Evolutionary conservation across 345 rosid genomes (phyloP), one percentile per base, ranked within the genome.

Genomic region (Gossypium turneri): DNA sequence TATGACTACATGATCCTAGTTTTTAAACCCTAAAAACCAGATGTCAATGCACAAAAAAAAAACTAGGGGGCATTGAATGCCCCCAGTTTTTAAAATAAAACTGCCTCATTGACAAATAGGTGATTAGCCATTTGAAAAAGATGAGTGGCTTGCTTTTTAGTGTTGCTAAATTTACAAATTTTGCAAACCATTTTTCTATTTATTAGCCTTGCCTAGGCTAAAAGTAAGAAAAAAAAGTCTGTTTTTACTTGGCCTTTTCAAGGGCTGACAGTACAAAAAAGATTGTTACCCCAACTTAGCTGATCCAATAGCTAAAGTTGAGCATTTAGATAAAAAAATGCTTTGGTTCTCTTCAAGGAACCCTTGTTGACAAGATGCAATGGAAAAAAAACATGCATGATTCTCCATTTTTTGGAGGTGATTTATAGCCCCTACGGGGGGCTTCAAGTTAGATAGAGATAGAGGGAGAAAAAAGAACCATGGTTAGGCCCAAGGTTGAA

Each of bases 401-500:
- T 68, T 73, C 80, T 78, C 81, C 86, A 73, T 76, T 68, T n/a
- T 78, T 74, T 34, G 81, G 87, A 82, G 83, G 73, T 77, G 80
- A 60, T 72, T 70, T 16, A 13, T 17, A 81, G 83, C 86, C 88
- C 90, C 87, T 86, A 82, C 48, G 83, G 82, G 77, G 88, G 89
- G 88, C 83, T 74, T 48, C 76, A 77, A 81, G 83, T 83, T 81
- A 82, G 83, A 80, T 22, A 71, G 73, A 75, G 72, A 57, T 77
- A 50, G 70, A 34, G 76, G 67, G 75, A 77, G 74, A 86, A 67
- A 77, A 60, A 81, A 75, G 83, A 90, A 91, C 94, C 97, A 93
- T 89, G 97, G 94, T 91, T 86, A 93, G 94, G 90, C 86, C 89
- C 55, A 78, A 86, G 91, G 97, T 79, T 78, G 82, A 34, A 76